Base-by-base conservation (phyloP, 1,284 basidiomycete species). In the Puccinia sorghi region DNA sequence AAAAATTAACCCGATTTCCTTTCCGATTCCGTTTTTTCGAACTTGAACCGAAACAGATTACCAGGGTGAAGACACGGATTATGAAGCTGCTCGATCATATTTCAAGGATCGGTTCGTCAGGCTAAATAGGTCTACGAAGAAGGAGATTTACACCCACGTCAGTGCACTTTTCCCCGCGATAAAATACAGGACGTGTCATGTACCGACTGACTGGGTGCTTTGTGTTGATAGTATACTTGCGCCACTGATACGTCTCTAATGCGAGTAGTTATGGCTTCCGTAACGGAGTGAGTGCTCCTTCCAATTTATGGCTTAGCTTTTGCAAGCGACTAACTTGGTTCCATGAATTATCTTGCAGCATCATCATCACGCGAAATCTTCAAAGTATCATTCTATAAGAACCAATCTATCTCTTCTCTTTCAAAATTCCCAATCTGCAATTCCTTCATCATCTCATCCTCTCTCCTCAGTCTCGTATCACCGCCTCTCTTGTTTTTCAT, bases 201-300 rank as follows among this genome's bases (percentile, higher is more conserved):
- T 17, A 50, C 22, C 25, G 13, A 27, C 9, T 32, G 27, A 13
- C 1, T 59, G n/a, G 2, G 81, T 81, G 6, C 94, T 92, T 32
- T 37, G 7, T 61, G 57, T 20, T 61, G 25, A 37, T 84, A 78
- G 76, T 90, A 91, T 80, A 97, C 95, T 50, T 96, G 92, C 52
- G 95, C 95, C 22, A 95, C 94, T 61, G 94, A 97, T 86, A 94
- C 93, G 0, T 91, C 88, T n/a, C 88, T 95, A 87, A 86, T 97
- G 80, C 88, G 92, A 83, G 93, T 95, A 41, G 92, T 97, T 52
- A 96, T 97, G 94, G 91, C 91, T 80, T 93, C 93, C 80, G 93
- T 93, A 6, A 78, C 76, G 13, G 76, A 78, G 76, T 78, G 25
- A 48, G 76, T 54, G 7, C 63, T 48, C 17, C 17, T 39, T 48